Percentiles rank a stretch among this genome's conserved stretches.
phyloP scores from a whole-genome alignment of 2,329 filamentous ascomycete genomes.

The Diplodia scrobiculata region DNA sequence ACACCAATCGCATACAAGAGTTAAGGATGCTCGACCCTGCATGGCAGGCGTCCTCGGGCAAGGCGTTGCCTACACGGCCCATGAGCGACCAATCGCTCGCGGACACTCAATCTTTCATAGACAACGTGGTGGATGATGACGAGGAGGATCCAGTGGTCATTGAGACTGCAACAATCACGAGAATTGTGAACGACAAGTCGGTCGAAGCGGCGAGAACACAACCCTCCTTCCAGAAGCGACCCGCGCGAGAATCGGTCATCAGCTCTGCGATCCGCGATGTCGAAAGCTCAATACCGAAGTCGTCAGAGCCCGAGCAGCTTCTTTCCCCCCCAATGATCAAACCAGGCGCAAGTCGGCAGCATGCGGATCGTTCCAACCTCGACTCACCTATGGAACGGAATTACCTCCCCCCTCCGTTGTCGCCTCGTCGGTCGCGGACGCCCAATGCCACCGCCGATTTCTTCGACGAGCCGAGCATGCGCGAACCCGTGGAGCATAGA shows the following conservation, averaged over 20 bases:
- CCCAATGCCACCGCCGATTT: conserved; percentile 37
- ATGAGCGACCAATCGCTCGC: conserved; percentile 61
- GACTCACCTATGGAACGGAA: conserved; percentile 58
- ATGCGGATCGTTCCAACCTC: conserved; percentile 27
- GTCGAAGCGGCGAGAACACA: conserved; percentile 33
- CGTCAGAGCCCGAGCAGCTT: conserved; percentile 35
- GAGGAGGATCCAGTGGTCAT: conserved; percentile 49
- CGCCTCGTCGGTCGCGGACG: conserved; percentile 63
- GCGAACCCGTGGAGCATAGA: conserved; percentile 28
- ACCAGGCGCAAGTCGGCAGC: conserved; percentile 32
- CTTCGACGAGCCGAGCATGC: conserved; percentile 33
- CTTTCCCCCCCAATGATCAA: conserved; percentile 43
- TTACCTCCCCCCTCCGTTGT: conserved; percentile 72
- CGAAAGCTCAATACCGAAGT: conserved; percentile 40
- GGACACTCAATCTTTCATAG: conserved; percentile 39
- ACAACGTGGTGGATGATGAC: conserved; percentile 42
- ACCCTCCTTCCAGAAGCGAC: conserved; percentile 2
- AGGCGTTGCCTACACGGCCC: conserved; percentile 73
- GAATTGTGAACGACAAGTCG: conserved; percentile 52
- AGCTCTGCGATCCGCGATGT: conserved; percentile 48
- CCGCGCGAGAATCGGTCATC: conserved; percentile 44
- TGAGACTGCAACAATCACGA: conserved; percentile 57
- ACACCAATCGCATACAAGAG: conserved; percentile 86
- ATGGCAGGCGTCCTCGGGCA: conserved; percentile 58
- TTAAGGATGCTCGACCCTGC: conserved; percentile 70